Evolutionary conservation across 1,284 basidiomycete genomes (phyloP), one percentile per base, ranked within the genome.

Genomic region (Farysia itapuensis): DNA sequence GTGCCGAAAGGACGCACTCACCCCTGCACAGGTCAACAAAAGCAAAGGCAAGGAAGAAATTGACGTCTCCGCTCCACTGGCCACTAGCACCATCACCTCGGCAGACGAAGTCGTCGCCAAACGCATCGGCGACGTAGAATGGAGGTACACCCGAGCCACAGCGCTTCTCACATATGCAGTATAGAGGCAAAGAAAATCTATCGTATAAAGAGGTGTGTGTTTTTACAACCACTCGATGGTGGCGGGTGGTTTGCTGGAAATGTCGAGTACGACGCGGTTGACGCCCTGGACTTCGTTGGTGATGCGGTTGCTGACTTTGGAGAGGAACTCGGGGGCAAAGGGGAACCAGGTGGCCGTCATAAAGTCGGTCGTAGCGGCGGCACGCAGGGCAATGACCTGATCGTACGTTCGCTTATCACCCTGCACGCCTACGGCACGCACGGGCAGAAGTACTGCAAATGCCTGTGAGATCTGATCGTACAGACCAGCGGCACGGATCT

Each of bases 331-430:
- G 16, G 90, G 80, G n/a, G 94, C 92, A 83, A 98, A 99, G 21
- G 90, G 86, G 80, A 88, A 76, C 74, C 74, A 76, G 8, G 74
- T 76, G 1, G 74, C 74, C 8, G 74, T 76, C 74, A 76, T 76
- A 36, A 76, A 76, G 48, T 76, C 74, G 30, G 69, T 75, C 1
- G 74, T 76, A 21, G 67, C 60, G 0, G 72, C 74, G 4, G 74
- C 74, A 1, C 74, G 49, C 6, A 76, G 52, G 0, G 72, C 53
- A 43, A 82, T 74, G 37, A 86, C 89, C 82, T 97, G 94, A 73
- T 98, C 93, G 73, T 98, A 98, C 12, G 95, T 99, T 76, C 95
- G 83, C 74, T 86, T 85, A 79, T 98, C 95, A 30, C 95, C 95
- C 85, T 95, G 93, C 16, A 98, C 95, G 59, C 95, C 94, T 32